A percentile compares a stretch with the other conserved stretches of the same genome.
These are phyloP conservation scores for Corymbia maculata DNA, from an alignment of 345 rosid genomes.

Conservation along the genomic window DNA sequence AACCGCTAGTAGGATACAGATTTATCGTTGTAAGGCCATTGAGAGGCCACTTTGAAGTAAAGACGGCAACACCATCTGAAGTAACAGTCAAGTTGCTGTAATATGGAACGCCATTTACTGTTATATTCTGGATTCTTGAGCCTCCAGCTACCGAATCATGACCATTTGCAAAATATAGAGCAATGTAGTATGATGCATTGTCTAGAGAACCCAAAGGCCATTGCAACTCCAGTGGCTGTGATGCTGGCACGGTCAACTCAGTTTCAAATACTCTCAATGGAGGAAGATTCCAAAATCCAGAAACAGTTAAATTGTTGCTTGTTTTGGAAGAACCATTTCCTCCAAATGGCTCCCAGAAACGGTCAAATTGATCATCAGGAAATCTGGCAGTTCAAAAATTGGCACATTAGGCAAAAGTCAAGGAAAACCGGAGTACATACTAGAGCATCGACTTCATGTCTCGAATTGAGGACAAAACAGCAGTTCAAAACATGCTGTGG, in stretches of 20 bases:
- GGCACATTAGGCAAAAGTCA: neutral
- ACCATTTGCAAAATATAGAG: conserved; percentile 73
- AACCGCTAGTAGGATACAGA: conserved; percentile 45
- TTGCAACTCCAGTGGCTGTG: conserved; percentile 38
- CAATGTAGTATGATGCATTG: conserved; percentile 45
- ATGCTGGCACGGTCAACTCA: conserved; percentile 27
- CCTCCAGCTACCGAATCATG: conserved; percentile 15
- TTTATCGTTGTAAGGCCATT: conserved; percentile 43
- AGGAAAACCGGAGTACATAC: neutral
- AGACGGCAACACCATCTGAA: conserved; percentile 47
- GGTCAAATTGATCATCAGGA: conserved; percentile 75
- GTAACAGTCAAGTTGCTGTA: conserved; percentile 50
- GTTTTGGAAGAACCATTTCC: conserved; percentile 11
- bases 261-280: conserved; percentile 67
- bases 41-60: conserved; percentile 67
- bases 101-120: conserved; percentile 49
- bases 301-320: conserved; percentile 35
- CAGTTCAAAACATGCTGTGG: neutral
- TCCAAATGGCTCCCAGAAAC: conserved; percentile 66
- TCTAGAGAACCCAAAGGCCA: conserved; percentile 58
- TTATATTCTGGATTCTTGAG: conserved; percentile 42
- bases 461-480: neutral
- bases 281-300: conserved; percentile 92
- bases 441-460: neutral
- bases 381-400: conserved; percentile 24